Evolutionary conservation across 1,139 yeast genomes (phyloP), one percentile per base, ranked within the genome.

Genomic region (Taiozyma onychis): DNA sequence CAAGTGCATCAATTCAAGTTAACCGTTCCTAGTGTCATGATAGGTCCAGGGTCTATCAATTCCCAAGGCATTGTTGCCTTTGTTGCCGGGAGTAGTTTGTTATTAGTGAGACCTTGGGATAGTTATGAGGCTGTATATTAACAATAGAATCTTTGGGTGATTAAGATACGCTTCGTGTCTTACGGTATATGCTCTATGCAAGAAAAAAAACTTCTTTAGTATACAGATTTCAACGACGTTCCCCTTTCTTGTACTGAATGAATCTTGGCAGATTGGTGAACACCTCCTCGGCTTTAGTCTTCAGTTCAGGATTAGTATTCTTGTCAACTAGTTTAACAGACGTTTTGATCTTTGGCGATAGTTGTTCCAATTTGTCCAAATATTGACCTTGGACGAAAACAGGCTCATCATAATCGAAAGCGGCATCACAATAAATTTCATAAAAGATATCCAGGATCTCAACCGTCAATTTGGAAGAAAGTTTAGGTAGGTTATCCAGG

Each of bases 371-470:
- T 34, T 69, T 65, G 1, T 61, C 53, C 37, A 79, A 63, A 59
- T 81, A 79, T n/a, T 75, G 73, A 21, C 76, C 76, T 16, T 73
- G 64, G 42, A 87, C 88, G 66, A 84, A 90, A 2, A 88, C 78
- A 14, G 81, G 80, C 37, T 65, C 66, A 65, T 90, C 96, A 62
- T 88, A 91, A 16, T 73, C 75, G 60, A 73, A 85, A 34, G 71
- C 74, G 27, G 73, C 74, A 68, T 93, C 98, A n/a, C 87, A 88
- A 66, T 86, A 93, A 8, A 90, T 73, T 54, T 89, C 97, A 66
- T 81, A 89, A 10, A 90, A 61, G 9, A 79, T 71, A 59, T 88
- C 84, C 34, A 88, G 66, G 24, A 83, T 69, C 51, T 86, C 93
- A 48, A 83, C 68, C 7, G 81, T 72, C 8, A 83, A 66, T 52